Percentiles rank a stretch among this genome's conserved stretches.
Evolutionary conservation across 495 filamentous ascomycete genomes (phyloP).

Genomic region (Jackrogersella minutella): DNA sequence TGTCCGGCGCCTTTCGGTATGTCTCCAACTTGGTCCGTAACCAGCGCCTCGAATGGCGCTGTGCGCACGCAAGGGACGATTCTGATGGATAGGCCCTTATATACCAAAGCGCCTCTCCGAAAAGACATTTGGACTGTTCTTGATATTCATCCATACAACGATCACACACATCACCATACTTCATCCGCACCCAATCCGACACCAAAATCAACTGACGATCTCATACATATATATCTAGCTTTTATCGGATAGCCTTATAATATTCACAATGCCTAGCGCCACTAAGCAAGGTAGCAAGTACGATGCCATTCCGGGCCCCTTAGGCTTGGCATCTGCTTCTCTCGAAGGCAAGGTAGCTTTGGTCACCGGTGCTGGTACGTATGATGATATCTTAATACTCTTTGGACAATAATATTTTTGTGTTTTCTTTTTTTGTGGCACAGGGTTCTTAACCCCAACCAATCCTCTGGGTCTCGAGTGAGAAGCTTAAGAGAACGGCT

Average conservation of each 20-base stretch:
- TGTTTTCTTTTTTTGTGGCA: slow-evolving; percentile 40
- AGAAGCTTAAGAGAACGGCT: not conserved
- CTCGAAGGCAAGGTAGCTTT: slow-evolving; percentile 59
- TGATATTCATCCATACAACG: not conserved
- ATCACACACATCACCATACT: not conserved
- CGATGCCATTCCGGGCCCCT: slow-evolving; percentile 57
- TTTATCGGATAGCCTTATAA: not conserved
- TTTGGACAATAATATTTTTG: too few species aligned
- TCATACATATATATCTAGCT: too few species aligned
- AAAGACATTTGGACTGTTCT: not conserved
- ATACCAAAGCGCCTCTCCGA: slow-evolving; percentile 26
- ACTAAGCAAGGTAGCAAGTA: slow-evolving; percentile 48
- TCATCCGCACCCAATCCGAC: not conserved
- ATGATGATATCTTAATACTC: slow-evolving; percentile 53
- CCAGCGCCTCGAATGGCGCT: not conserved
- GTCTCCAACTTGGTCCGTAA: slow-evolving; percentile 59
- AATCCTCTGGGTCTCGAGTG: not conserved
- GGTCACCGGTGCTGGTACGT: slow-evolving; percentile 46
- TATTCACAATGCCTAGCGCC: slow-evolving; percentile 51
- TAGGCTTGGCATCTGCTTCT: slow-evolving; percentile 58
- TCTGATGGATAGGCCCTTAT: slow-evolving; percentile 27
- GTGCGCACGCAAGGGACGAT: not conserved
- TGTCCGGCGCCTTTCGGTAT: slow-evolving; percentile 54
- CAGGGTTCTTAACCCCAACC: not conserved
- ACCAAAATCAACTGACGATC: not conserved